A percentile compares a stretch with the other conserved stretches of the same genome.
phyloP scores from a whole-genome alignment of 2,329 filamentous ascomycete genomes.

The Colletotrichum abscissum region DNA sequence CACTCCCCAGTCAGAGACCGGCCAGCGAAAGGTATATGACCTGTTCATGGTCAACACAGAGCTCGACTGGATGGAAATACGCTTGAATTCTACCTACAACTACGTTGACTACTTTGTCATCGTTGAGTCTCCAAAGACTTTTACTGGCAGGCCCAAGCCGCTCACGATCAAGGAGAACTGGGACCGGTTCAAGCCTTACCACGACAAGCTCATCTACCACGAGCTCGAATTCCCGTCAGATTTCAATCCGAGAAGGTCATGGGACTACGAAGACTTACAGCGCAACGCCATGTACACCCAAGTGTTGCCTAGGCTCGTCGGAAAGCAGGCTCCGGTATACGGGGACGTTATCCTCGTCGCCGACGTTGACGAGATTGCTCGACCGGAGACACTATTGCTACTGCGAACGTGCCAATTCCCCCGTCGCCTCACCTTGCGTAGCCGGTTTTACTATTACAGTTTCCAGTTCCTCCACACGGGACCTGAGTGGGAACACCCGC shows the following conservation, averaged over 20 bases:
- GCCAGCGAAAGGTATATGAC: slow-evolving; percentile 66
- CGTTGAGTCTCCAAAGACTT: slow-evolving; percentile 68
- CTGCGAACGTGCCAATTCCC: slow-evolving; percentile 65
- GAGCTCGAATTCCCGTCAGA: slow-evolving; percentile 37
- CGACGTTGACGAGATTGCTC: slow-evolving; percentile 70
- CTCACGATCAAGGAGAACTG: slow-evolving; percentile 66
- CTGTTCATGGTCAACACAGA: slow-evolving; percentile 72
- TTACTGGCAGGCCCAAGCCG: slow-evolving; percentile 67
- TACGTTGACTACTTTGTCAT: slow-evolving; percentile 75
- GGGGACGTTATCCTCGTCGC: slow-evolving; percentile 70
- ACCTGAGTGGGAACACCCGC: slow-evolving; percentile 66
- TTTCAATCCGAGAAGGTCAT: slow-evolving; percentile 44
- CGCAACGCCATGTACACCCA: slow-evolving; percentile 69
- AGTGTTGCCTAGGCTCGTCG: slow-evolving; percentile 61
- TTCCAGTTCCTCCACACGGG: slow-evolving; percentile 62
- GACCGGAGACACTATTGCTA: slow-evolving; percentile 59
- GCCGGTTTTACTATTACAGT: slow-evolving; percentile 68
- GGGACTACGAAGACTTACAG: slow-evolving; percentile 64
- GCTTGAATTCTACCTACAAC: slow-evolving; percentile 66
- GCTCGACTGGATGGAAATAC: slow-evolving; percentile 74
- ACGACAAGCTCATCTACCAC: slow-evolving; percentile 70
- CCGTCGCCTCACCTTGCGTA: slow-evolving; percentile 61
- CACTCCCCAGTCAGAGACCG: slow-evolving; percentile 37
- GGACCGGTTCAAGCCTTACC: slow-evolving; percentile 61
- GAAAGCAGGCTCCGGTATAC: slow-evolving; percentile 50